These are phyloP conservation scores for Collybia nuda DNA, from an alignment of 768 basidiomycete species.

Conservation along the genomic window DNA sequence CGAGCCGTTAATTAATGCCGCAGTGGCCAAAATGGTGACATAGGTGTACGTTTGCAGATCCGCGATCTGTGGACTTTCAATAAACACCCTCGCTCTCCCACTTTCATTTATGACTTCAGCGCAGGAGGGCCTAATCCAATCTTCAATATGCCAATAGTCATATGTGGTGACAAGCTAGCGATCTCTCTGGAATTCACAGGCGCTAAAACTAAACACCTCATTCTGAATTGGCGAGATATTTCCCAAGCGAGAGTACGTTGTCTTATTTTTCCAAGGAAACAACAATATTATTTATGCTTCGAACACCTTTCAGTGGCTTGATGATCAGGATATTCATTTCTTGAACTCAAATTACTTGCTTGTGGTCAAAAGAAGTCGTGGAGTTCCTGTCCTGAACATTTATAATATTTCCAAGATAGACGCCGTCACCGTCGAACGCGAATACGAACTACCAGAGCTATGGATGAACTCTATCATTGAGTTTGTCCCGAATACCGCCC, in stretches of 20 bases:
- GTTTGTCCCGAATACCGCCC: slow-evolving; percentile 48
- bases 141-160: slow-evolving; percentile 30
- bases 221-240: slow-evolving; percentile 51
- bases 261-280: background rate
- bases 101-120: slow-evolving; percentile 39
- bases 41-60: slow-evolving; percentile 48
- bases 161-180: slow-evolving; percentile 44
- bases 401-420: slow-evolving; percentile 47
- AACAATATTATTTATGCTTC: background rate
- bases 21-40: slow-evolving; percentile 38
- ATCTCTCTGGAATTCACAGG: slow-evolving; percentile 40
- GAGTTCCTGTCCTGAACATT: slow-evolving; percentile 37
- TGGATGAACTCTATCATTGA: slow-evolving; percentile 49
- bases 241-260: slow-evolving; percentile 39
- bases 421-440: slow-evolving; percentile 40
- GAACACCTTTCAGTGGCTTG: slow-evolving; percentile 40
- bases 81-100: slow-evolving; percentile 47
- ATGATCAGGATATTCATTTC: slow-evolving; percentile 46
- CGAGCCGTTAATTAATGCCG: background rate
- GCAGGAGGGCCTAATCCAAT: slow-evolving; percentile 33
- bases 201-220: slow-evolving; percentile 41
- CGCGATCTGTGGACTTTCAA: slow-evolving; percentile 56
- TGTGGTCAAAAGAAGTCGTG: slow-evolving; percentile 35
- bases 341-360: slow-evolving; percentile 45
- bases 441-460: slow-evolving; percentile 55